Conservation (phyloP, 352 stramenopile genomes). For the Pythium sukuiense region DNA sequence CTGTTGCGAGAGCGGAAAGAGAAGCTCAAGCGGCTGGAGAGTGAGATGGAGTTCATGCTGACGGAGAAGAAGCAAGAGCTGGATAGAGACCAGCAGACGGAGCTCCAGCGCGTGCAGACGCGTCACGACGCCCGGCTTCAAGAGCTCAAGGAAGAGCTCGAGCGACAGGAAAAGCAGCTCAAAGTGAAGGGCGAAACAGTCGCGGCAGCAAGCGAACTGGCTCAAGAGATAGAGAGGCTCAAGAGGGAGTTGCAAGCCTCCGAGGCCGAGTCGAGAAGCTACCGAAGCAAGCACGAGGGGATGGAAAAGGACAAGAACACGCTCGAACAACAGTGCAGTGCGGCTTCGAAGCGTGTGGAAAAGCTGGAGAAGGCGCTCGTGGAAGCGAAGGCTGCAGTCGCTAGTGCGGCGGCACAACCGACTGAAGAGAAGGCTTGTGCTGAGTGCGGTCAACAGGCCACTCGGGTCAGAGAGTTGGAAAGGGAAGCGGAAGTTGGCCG, state of each 20-base stretch:
- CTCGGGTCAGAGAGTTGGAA: constrained; percentile 8
- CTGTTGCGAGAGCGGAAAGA: constrained; percentile 57
- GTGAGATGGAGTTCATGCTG: constrained; percentile 44
- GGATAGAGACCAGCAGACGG: constrained; percentile 47
- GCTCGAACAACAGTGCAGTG: constrained; percentile 4
- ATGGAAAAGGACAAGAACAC: background rate
- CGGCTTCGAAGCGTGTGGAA: constrained; percentile 10
- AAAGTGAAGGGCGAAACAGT: constrained; percentile 17
- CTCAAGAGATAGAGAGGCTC: constrained; percentile 22
- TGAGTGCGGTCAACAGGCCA: constrained; percentile 5
- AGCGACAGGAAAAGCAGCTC: constrained; percentile 39
- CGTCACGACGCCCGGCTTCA: constrained; percentile 46
- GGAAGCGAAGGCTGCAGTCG: constrained; percentile 1
- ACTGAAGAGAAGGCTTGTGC: background rate
- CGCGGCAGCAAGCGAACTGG: constrained; percentile 9
- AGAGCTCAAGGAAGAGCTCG: constrained; percentile 44
- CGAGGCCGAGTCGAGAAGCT: background rate
- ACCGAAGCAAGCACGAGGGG: constrained; percentile 1
- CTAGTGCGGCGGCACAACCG: background rate
- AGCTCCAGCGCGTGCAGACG: constrained; percentile 39
- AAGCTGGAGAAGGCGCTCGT: constrained; percentile 15
- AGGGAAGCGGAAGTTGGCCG: background rate
- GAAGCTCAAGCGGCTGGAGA: constrained; percentile 62
- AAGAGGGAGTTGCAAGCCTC: constrained; percentile 13
- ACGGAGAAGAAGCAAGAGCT: constrained; percentile 58